Conservation (phyloP, 176 grass and related monocot species). For the Carex cristatella region DNA sequence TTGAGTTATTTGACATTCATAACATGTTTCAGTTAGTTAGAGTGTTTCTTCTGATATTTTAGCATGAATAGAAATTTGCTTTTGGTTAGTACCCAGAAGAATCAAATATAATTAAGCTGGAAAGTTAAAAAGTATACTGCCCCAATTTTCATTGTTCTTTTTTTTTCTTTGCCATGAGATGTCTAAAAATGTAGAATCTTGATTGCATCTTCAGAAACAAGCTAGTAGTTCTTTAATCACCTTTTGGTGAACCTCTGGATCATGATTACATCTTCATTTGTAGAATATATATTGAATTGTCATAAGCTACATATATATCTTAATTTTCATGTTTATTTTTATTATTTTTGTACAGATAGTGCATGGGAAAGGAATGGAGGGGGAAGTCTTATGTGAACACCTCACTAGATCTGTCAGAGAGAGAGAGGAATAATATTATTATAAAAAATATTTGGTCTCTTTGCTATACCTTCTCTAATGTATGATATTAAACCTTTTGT, state of each 20-base stretch:
- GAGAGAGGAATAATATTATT: slow-evolving; percentile 7
- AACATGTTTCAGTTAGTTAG: background rate
- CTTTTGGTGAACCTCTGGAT: background rate
- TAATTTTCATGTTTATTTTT: background rate
- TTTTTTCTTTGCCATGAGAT: background rate
- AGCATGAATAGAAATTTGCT: background rate
- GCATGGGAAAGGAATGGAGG: slow-evolving; percentile 14
- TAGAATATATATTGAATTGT: background rate
- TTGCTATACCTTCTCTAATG: too few relatives aligned
- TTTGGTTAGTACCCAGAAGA: background rate
- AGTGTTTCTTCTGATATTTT: background rate
- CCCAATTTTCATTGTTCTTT: background rate
- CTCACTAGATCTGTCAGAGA: slow-evolving; percentile 29
- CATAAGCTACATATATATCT: background rate
- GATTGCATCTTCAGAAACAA: background rate
- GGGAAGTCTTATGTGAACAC: slow-evolving; percentile 33
- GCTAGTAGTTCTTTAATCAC: background rate
- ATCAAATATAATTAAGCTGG: background rate
- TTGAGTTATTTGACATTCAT: background rate
- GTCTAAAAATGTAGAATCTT: background rate
- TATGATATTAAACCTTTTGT: too few relatives aligned
- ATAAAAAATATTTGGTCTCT: too few relatives aligned
- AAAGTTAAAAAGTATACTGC: background rate
- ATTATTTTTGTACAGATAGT: slow-evolving; percentile 23
- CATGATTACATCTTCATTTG: background rate